Conservation (phyloP, 192 early-diverging fungal genomes). For the Backusella australiensis region DNA sequence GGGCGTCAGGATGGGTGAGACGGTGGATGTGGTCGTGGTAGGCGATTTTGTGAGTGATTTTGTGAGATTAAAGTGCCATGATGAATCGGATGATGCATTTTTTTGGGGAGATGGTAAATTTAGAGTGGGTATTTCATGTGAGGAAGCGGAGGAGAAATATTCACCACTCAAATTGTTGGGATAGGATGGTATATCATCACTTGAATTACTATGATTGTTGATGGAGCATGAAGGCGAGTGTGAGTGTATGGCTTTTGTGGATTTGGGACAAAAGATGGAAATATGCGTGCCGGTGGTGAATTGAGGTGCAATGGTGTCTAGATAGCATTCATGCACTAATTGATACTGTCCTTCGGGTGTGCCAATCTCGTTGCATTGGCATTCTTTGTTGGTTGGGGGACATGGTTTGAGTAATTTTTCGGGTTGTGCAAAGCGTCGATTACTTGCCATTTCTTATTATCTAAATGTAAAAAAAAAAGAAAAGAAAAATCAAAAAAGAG, state of each 20-base stretch:
- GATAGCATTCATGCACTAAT: neutral
- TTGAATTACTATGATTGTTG: neutral
- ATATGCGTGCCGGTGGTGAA: neutral
- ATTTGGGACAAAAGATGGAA: neutral
- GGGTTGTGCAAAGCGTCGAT: neutral
- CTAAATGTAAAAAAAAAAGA: neutral
- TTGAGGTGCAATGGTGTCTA: conserved; percentile 4
- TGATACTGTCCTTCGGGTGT: neutral
- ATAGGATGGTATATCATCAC: neutral
- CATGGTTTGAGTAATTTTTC: neutral
- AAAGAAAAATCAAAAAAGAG: neutral
- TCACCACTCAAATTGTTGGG: neutral
- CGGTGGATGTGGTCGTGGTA: neutral
- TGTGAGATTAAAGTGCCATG: neutral
- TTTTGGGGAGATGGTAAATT: neutral
- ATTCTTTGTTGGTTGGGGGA: conserved; percentile 10
- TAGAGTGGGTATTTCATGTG: neutral
- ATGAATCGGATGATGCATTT: neutral
- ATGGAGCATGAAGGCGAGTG: neutral
- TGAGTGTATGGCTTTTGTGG: neutral
- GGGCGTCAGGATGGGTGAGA: neutral
- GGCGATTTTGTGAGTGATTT: neutral
- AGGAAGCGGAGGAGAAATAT: neutral
- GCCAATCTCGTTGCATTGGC: neutral
- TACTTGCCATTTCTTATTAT: neutral